phyloP scores from a whole-genome alignment of 2,329 filamentous ascomycete species.

The Alternaria postmessia region DNA sequence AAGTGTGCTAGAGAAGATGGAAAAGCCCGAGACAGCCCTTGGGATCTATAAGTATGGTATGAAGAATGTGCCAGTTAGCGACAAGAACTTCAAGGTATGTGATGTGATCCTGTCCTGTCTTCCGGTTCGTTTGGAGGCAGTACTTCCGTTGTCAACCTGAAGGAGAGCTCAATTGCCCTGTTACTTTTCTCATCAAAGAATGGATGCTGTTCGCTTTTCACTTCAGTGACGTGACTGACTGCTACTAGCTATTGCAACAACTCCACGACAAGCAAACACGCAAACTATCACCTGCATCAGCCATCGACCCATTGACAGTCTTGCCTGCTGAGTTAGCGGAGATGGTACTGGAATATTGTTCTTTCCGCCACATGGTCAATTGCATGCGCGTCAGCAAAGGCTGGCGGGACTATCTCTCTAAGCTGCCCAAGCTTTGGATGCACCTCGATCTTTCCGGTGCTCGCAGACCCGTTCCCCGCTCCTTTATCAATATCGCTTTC shows the following conservation, averaged over 20 bases:
- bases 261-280: slow-evolving; percentile 58
- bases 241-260: slow-evolving; percentile 52
- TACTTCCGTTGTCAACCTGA: not conserved
- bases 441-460: slow-evolving; percentile 62
- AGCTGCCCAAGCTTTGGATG: slow-evolving; percentile 59
- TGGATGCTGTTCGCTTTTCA: not conserved
- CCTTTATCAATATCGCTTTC: slow-evolving; percentile 55
- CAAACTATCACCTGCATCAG: slow-evolving; percentile 53
- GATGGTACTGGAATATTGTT: slow-evolving; percentile 61
- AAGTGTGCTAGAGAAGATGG: slow-evolving; percentile 57
- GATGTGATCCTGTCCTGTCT: not conserved
- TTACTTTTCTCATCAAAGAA: not conserved
- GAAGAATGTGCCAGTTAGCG: slow-evolving; percentile 56
- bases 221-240: not conserved
- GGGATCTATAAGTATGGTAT: slow-evolving; percentile 67
- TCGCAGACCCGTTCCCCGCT: slow-evolving; percentile 51
- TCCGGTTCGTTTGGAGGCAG: not conserved
- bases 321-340: slow-evolving; percentile 64
- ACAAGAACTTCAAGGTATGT: slow-evolving; percentile 43
- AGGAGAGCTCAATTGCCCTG: not conserved
- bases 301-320: slow-evolving; percentile 61
- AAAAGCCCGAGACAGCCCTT: slow-evolving; percentile 62
- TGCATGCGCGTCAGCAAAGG: slow-evolving; percentile 63
- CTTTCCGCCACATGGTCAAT: slow-evolving; percentile 61
- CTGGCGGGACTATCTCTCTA: slow-evolving; percentile 63